These are phyloP conservation scores for Protomyces inundatus DNA, from an alignment of 1,139 yeast species.

Conservation along the genomic window DNA sequence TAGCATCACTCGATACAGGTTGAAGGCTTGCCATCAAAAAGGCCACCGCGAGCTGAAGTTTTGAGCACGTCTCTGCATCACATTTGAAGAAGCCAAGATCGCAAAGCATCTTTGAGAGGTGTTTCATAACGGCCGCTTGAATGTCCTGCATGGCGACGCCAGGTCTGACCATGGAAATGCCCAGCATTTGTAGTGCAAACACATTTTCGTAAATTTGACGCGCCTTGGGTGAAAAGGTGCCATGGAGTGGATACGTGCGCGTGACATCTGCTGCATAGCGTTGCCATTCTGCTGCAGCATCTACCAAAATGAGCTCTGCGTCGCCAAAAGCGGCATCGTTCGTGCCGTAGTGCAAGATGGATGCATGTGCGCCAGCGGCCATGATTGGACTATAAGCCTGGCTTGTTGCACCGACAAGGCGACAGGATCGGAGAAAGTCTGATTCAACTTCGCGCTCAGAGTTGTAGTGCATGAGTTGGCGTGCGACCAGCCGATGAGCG, in stretches of 20 bases:
- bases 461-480: constrained; percentile 34
- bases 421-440: constrained; percentile 86
- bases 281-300: constrained; percentile 97
- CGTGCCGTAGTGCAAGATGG: constrained; percentile 82
- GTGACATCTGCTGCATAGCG: constrained; percentile 92
- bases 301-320: constrained; percentile 68
- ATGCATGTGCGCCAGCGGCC: constrained; percentile 87
- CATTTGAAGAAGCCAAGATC: not conserved
- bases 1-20: constrained; percentile 53
- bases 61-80: not conserved
- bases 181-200: constrained; percentile 68
- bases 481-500: constrained; percentile 52
- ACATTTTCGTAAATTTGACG: constrained; percentile 78
- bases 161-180: constrained; percentile 67
- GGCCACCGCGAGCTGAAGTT: not conserved
- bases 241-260: constrained; percentile 85
- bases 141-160: constrained; percentile 46
- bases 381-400: constrained; percentile 94
- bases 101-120: not conserved
- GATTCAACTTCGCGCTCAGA: constrained; percentile 90
- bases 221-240: constrained; percentile 85
- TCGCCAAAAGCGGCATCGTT: constrained; percentile 63
- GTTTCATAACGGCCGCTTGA: not conserved
- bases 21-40: constrained; percentile 1
- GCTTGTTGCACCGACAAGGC: constrained; percentile 85